Percentiles rank a stretch among this genome's conserved stretches.
Conservation (phyloP, 306 rosid genomes). For the Glycine latifolia region DNA sequence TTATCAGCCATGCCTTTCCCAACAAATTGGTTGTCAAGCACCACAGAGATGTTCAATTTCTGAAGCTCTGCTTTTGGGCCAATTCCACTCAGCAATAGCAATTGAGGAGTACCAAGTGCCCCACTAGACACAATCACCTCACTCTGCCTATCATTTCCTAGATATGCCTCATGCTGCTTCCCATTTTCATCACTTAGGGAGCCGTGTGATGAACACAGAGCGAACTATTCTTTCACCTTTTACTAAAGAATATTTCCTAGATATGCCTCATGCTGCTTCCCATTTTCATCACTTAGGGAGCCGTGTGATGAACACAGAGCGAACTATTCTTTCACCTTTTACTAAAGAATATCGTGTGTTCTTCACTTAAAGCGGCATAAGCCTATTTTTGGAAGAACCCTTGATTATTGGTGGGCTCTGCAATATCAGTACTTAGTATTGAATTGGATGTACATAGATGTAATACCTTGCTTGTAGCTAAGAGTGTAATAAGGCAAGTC, state of each 20-base stretch:
- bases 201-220: no score
- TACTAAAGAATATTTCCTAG: no score
- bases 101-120: slow-evolving; percentile 83
- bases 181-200: slow-evolving; percentile 66
- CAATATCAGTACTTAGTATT: no score
- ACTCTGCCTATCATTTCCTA: slow-evolving; percentile 54
- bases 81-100: slow-evolving; percentile 83
- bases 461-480: no score
- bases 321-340: slow-evolving; percentile 56
- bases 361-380: no score
- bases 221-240: no score
- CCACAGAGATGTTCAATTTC: slow-evolving; percentile 67
- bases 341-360: slow-evolving; percentile 49
- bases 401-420: no score
- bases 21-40: slow-evolving; percentile 67
- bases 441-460: no score
- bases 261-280: no score
- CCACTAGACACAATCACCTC: slow-evolving; percentile 77
- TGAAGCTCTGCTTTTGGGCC: slow-evolving; percentile 73
- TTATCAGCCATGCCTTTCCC: slow-evolving; percentile 91
- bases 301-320: slow-evolving; percentile 40
- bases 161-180: slow-evolving; percentile 61
- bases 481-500: no score
- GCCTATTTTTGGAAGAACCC: no score
- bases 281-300: slow-evolving; percentile 9